Evolutionary conservation across 768 basidiomycete genomes (phyloP), one percentile per base, ranked within the genome.

Genomic region (Boletus tylopilopsis): DNA sequence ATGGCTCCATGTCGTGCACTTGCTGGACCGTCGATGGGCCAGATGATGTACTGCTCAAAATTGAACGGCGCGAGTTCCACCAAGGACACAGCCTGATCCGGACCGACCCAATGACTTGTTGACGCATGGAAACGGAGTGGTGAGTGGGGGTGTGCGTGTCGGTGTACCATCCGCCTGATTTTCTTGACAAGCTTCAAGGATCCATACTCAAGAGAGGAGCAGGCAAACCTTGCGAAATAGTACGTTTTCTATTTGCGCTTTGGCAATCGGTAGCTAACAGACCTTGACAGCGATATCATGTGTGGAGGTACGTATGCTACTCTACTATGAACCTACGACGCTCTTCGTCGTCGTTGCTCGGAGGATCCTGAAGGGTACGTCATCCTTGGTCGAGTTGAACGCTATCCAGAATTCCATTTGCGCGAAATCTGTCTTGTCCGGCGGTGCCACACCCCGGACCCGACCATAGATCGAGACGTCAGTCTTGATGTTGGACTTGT

Each of bases 51-150:
- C 61, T 66, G 2, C 47, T 82, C 1, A 83, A 84, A 54, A 64
- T 83, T 4, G 73, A 76, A 49, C 81, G 82, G 3, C 74, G 74
- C 48, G 77, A 72, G 50, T 84, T 77, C 72, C 16, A 54, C 74
- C 0, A 71, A 65, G 61, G 19, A 61, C 84, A 47, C 61, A 65
- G 1, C 82, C 82, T 3, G 54, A 76, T 33, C 78, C 79, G 0
- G 59, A 71, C 24, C 64, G 64, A 23, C 47, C 72, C 0, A 85
- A 85, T 51, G 82, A 84, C 50, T 70, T 67, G 55, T 63, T 84
- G 29, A 75, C 77, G 8, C 82, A 84, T 84, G 82, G 82, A 71
- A 73, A 50, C 73, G 82, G 18, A 73, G 73, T 51, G 84, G 82
- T 82, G 47, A 25, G 64, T 42, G 6, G 11, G n/a, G 11, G 29